A percentile compares a stretch with the other conserved stretches of the same genome.
Conservation (phyloP, 129 eudicot species). For the Erigeron canadensis region DNA sequence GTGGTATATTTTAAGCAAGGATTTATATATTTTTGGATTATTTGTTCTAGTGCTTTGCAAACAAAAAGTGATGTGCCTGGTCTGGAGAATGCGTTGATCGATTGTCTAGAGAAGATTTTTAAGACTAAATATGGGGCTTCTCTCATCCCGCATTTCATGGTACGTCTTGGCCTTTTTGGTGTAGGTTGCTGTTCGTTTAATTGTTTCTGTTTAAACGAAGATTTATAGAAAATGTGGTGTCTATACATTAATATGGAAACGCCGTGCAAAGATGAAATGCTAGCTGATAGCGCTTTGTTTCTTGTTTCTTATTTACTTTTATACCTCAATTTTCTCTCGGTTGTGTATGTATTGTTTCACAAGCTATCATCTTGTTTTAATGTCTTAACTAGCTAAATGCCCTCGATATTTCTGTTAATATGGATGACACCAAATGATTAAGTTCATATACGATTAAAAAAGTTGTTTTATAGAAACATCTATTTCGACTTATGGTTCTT, state of each 20-base stretch:
- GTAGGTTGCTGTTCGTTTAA: neutral
- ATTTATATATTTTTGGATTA: too few species aligned
- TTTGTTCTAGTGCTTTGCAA: slow-evolving; percentile 68
- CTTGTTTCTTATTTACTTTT: too few species aligned
- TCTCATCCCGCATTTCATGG: slow-evolving; percentile 89
- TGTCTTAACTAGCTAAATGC: neutral
- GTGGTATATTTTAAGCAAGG: too few species aligned
- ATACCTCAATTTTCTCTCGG: neutral
- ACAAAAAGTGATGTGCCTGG: slow-evolving; percentile 70
- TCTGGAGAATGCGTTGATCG: slow-evolving; percentile 62
- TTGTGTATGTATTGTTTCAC: neutral
- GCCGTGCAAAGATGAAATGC: neutral
- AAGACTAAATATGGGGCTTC: slow-evolving; percentile 87
- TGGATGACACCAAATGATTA: neutral
- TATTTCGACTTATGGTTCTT: too few species aligned
- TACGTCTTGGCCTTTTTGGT: slow-evolving; percentile 25
- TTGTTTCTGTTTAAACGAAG: neutral
- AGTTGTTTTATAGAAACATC: neutral
- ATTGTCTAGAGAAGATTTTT: slow-evolving; percentile 77
- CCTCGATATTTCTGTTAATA: neutral
- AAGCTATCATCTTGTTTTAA: neutral
- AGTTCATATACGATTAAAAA: neutral
- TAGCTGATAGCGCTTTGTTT: neutral
- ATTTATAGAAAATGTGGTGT: neutral
- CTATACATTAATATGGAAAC: neutral